phyloP scores from a whole-genome alignment of 257 asterid species.

The Solanum paucissectum region DNA sequence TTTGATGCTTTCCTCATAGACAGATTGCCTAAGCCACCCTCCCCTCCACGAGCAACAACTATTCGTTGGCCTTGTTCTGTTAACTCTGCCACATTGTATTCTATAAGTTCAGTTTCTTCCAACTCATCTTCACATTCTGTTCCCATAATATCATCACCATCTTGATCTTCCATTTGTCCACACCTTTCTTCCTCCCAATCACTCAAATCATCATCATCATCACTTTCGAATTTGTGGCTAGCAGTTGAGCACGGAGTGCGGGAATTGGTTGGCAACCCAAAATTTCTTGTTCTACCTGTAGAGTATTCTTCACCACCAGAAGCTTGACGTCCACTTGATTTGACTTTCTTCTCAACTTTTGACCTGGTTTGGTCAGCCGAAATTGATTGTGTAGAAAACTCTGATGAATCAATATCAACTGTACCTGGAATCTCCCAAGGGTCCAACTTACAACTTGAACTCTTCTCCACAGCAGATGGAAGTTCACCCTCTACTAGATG shows the following conservation, averaged over 20 bases:
- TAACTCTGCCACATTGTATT: slow-evolving; percentile 67
- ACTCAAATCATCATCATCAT: slow-evolving; percentile 5
- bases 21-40: slow-evolving; percentile 79
- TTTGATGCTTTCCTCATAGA: slow-evolving; percentile 17
- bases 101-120: slow-evolving; percentile 27
- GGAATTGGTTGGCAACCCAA: not conserved
- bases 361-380: not conserved
- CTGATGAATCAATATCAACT: slow-evolving; percentile 25
- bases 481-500: slow-evolving; percentile 74
- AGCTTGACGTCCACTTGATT: not conserved
- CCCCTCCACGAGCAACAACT: slow-evolving; percentile 73
- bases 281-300: slow-evolving; percentile 1
- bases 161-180: slow-evolving; percentile 22
- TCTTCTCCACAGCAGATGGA: slow-evolving; percentile 59
- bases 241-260: slow-evolving; percentile 16
- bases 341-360: slow-evolving; percentile 5
- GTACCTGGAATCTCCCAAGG: slow-evolving; percentile 92
- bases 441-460: slow-evolving; percentile 43
- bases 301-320: slow-evolving; percentile 2
- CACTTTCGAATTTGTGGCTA: slow-evolving; percentile 6
- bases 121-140: slow-evolving; percentile 29
- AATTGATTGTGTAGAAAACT: slow-evolving; percentile 20
- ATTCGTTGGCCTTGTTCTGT: slow-evolving; percentile 70
- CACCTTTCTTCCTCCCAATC: slow-evolving; percentile 22
- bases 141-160: slow-evolving; percentile 23